These are phyloP conservation scores for Multifurca ochricompacta DNA, from an alignment of 768 basidiomycete species.

Conservation along the genomic window DNA sequence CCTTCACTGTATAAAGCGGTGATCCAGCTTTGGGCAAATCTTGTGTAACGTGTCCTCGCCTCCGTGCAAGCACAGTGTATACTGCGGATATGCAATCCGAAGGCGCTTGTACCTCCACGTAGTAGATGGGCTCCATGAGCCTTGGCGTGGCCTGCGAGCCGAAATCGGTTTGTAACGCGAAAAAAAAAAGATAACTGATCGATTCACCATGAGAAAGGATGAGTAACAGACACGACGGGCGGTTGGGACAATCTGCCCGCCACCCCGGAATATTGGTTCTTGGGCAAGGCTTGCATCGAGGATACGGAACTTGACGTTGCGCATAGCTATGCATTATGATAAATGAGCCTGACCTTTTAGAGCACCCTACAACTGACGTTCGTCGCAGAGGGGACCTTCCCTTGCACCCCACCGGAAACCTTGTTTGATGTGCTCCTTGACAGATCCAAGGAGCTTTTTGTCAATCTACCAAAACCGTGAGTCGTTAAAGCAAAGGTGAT, in stretches of 20 bases:
- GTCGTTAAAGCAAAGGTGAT: neutral
- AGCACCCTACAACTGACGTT: constrained; percentile 60
- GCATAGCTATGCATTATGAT: constrained; percentile 60
- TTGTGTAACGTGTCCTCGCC: constrained; percentile 98
- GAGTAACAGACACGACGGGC: constrained; percentile 99
- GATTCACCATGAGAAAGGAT: constrained; percentile 90
- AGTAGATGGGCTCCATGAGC: constrained; percentile 96
- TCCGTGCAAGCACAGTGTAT: constrained; percentile 95
- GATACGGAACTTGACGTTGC: constrained; percentile 96
- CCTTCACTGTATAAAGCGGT: constrained; percentile 96
- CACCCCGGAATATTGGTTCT: constrained; percentile 96
- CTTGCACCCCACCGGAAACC: constrained; percentile 99
- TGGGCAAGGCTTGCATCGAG: constrained; percentile 87
- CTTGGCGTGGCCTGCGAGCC: constrained; percentile 76
- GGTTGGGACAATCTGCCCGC: constrained; percentile 97
- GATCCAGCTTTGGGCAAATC: constrained; percentile 98
- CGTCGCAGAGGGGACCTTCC: constrained; percentile 96
- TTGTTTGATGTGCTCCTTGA: constrained; percentile 95
- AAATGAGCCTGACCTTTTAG: constrained; percentile 4
- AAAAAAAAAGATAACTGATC: neutral
- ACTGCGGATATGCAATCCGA: constrained; percentile 98
- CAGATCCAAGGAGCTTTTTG: constrained; percentile 81
- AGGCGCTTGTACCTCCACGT: constrained; percentile 98
- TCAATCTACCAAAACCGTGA: constrained; percentile 52
- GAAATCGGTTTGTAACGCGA: neutral